These are phyloP conservation scores for Diatrype stigma DNA, from an alignment of 2,329 filamentous ascomycete genomes.

Conservation along the genomic window DNA sequence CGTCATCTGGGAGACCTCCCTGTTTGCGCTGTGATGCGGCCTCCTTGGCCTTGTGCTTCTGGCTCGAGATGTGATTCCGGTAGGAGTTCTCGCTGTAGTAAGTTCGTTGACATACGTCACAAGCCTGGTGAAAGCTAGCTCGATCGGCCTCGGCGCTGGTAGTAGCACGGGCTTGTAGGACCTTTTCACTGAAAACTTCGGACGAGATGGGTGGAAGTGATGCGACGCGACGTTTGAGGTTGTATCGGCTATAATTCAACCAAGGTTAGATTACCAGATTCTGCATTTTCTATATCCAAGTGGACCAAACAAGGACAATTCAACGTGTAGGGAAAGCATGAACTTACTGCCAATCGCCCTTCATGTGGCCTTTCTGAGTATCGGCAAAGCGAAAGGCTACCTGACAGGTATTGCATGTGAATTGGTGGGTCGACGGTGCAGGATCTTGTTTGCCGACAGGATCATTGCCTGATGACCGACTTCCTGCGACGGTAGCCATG, in stretches of 20 bases:
- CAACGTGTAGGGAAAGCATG: conserved; percentile 4
- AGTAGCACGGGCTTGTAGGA: conserved; percentile 81
- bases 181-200: conserved; percentile 92
- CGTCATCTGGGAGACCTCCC: conserved; percentile 52
- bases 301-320: too few species aligned
- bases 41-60: conserved; percentile 77
- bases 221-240: conserved; percentile 90
- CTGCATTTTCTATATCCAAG: not conserved
- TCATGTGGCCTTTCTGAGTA: conserved; percentile 92
- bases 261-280: conserved; percentile 9
- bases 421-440: conserved; percentile 65
- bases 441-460: conserved; percentile 23
- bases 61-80: conserved; percentile 84
- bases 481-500: conserved; percentile 48
- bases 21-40: conserved; percentile 39
- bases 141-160: conserved; percentile 81
- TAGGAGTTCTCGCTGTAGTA: conserved; percentile 97
- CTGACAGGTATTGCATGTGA: conserved; percentile 97
- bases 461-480: conserved; percentile 26
- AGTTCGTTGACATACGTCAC: conserved; percentile 79
- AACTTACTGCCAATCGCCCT: conserved; percentile 95
- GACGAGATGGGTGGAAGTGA: conserved; percentile 86
- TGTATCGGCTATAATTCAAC: conserved; percentile 68
- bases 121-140: conserved; percentile 81
- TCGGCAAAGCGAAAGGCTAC: conserved; percentile 94